Evolutionary conservation across 306 rosid genomes (phyloP).

Genomic region (Trifolium pratense): DNA sequence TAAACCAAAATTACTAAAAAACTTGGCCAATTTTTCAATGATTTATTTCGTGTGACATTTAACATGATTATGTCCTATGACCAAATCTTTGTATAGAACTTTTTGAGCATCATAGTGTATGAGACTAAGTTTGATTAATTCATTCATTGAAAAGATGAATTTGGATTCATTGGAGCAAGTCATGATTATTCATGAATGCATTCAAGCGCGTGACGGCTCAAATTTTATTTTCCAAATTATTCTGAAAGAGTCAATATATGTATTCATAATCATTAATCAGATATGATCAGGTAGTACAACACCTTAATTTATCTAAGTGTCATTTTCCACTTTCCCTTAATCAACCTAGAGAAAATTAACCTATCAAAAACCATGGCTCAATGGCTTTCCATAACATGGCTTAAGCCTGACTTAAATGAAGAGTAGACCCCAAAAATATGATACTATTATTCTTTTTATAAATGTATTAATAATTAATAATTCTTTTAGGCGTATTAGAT

Average conservation of each 20-base stretch:
- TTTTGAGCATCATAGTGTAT: background rate
- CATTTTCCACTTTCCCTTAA: conserved; percentile 23
- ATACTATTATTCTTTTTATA: conserved; percentile 1
- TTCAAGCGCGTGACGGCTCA: conserved; percentile 40
- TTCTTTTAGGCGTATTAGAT: conserved; percentile 35
- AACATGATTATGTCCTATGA: conserved; percentile 23
- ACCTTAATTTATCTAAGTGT: conserved; percentile 29
- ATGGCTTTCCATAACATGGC: background rate
- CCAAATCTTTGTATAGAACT: background rate
- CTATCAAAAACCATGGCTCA: conserved; percentile 6
- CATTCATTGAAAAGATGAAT: background rate
- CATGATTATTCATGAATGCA: background rate
- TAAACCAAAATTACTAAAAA: too few species aligned
- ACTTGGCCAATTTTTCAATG: too few species aligned
- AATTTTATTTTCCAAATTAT: background rate
- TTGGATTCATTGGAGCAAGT: background rate
- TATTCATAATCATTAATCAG: background rate
- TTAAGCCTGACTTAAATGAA: background rate
- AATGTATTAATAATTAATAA: background rate
- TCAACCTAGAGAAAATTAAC: background rate
- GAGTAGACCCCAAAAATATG: conserved; percentile 22
- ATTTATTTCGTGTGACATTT: background rate
- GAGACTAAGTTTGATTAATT: background rate
- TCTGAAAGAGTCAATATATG: conserved; percentile 32
- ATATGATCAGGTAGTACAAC: background rate